phyloP scores from a whole-genome alignment of 352 stramenopile species.

The Thalassiosira livingstoniorum region DNA sequence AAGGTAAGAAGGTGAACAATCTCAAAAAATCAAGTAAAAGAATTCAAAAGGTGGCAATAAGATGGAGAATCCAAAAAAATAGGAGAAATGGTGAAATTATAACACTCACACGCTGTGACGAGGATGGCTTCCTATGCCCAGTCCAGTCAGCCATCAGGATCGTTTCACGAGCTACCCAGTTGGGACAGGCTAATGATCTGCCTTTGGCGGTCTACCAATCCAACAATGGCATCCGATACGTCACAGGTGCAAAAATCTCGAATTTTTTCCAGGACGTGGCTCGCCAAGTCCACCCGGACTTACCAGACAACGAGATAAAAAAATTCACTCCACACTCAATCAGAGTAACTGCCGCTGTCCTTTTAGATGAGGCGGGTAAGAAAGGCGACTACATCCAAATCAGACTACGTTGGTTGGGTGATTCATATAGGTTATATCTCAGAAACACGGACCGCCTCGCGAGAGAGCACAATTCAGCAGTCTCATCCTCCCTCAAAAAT shows the following conservation, averaged over 20 bases:
- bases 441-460: not conserved
- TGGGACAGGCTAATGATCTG: not conserved
- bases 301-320: not conserved
- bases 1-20: not conserved
- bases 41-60: not conserved
- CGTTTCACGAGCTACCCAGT: too few species aligned
- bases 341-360: not conserved
- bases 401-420: not conserved
- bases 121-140: not conserved
- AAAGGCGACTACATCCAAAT: not conserved
- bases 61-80: not conserved
- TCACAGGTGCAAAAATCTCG: too few species aligned
- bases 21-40: not conserved
- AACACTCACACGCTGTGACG: too few species aligned
- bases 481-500: not conserved
- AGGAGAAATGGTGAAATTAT: not conserved
- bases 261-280: not conserved
- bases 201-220: not conserved
- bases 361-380: not conserved
- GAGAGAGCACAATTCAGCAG: not conserved
- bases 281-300: not conserved
- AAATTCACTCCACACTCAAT: not conserved
- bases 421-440: not conserved
- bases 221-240: not conserved
- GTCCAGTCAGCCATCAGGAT: not conserved